Base-by-base conservation (phyloP, 1,139 yeast species). In the Hyphopichia wangnamkhiaoensis region DNA sequence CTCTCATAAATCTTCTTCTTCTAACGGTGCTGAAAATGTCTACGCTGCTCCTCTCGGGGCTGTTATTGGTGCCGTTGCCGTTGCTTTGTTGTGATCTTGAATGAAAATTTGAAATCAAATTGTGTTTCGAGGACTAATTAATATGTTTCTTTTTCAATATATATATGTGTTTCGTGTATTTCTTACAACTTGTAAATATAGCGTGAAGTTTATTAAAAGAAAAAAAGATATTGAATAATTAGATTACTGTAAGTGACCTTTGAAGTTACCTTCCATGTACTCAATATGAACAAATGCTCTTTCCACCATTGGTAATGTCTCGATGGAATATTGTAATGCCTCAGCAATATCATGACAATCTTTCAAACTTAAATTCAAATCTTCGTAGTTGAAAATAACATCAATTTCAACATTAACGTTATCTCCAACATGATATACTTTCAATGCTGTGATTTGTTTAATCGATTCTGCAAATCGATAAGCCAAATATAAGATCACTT, bases 271-370 rank as follows among this genome's bases (percentile, higher is more conserved):
- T 41, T 70, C 78, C 71, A 73, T 73, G 49, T 85, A 85, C 52
- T 86, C 95, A 30, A 86, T 73, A 56, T 86, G 95, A 10, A 85
- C 94, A 68, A 82, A 86, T 2, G 93, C 90, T 38, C 95, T 68
- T 56, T 85, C 93, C 2, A 86, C 90, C 60, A 71, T 77, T 0
- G 93, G 90, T 39, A 86, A 65, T 0, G 90, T 80, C 50, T 86
- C 94, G 31, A 86, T 71, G 1, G 94, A 86, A 54, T 85, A 86
- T 59, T 86, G 94, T 34, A 86, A 63, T 0, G 91, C 84, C 58
- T 86, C 95, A 4, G 90, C 95, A 31, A 85, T 71, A 57, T 86
- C 95, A 57, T 86, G 95, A 41, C 83, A 71, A 53, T 86, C 94
- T 43, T 82, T 75, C 49, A 85, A 67, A 5, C 71, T 61, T 50